Conservation (phyloP, 805 yeast species). For the Aciculoconidium aculeatum region DNA sequence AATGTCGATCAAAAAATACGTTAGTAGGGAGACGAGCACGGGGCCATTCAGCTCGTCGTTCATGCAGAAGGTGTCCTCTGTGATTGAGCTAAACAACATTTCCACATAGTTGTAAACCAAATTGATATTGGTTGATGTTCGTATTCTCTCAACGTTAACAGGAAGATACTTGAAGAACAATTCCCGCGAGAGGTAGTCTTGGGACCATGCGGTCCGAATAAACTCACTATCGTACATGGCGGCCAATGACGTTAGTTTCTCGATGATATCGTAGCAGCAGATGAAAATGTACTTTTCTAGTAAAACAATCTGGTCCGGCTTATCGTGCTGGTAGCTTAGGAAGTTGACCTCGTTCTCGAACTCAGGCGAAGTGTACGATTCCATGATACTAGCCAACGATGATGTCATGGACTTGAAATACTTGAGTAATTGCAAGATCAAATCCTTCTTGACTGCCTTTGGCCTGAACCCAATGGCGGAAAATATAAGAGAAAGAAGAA, state of each 20-base stretch:
- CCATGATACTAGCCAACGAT: slow-evolving; percentile 2
- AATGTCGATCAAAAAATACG: slow-evolving; percentile 36
- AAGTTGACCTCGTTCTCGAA: slow-evolving; percentile 24
- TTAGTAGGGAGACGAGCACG: slow-evolving; percentile 21
- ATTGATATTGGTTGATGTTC: slow-evolving; percentile 37
- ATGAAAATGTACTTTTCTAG: slow-evolving; percentile 47
- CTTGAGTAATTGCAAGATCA: slow-evolving; percentile 16
- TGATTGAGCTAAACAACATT: slow-evolving; percentile 41
- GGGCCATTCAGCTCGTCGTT: slow-evolving; percentile 10
- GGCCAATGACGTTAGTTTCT: slow-evolving; percentile 31
- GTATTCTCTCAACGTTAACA: slow-evolving; percentile 40
- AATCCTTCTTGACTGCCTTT: slow-evolving; percentile 44
- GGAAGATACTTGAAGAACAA: slow-evolving; percentile 40
- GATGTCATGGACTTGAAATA: slow-evolving; percentile 13
- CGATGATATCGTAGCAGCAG: slow-evolving; percentile 53
- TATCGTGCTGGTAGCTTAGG: slow-evolving; percentile 20
- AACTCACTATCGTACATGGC: slow-evolving; percentile 18
- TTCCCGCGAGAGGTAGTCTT: slow-evolving; percentile 23
- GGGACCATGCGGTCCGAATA: slow-evolving; percentile 18
- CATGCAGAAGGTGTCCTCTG: slow-evolving; percentile 23
- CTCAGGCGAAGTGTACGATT: too few relatives aligned
- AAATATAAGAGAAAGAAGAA: slow-evolving; percentile 51
- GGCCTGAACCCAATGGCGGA: slow-evolving; percentile 55
- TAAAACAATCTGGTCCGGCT: slow-evolving; percentile 24
- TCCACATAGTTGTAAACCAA: slow-evolving; percentile 49